phyloP scores from a whole-genome alignment of 108 stramenopile genomes.

The Stephanodiscus minutulus region DNA sequence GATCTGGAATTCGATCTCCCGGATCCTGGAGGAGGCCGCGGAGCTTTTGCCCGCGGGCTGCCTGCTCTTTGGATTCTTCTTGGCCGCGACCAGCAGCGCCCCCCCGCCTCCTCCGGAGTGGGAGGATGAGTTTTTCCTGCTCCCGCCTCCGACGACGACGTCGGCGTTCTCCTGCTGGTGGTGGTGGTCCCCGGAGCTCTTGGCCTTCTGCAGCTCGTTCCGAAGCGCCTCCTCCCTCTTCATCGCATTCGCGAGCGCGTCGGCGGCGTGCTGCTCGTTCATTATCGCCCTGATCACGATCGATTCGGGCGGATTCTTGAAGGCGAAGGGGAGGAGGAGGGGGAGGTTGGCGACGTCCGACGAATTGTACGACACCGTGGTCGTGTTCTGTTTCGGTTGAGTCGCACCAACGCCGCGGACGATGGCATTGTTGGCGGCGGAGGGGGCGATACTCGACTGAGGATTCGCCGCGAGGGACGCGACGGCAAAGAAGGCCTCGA shows the following conservation, averaged over 20 bases:
- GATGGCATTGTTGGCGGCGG: no score
- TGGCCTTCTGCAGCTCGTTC: constrained; percentile 18
- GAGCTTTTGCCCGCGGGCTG: not conserved
- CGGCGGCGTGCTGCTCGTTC: constrained; percentile 10
- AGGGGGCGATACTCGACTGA: not conserved
- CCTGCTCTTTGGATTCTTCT: not conserved
- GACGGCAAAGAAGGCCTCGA: no score
- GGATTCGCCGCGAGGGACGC: no score
- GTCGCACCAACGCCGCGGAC: not conserved
- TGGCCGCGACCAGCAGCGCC: not conserved
- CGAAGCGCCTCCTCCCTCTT: constrained; percentile 16
- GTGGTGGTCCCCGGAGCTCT: not conserved
- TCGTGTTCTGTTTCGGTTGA: not conserved
- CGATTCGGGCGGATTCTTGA: constrained; percentile 2
- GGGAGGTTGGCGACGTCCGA: constrained; percentile 8
- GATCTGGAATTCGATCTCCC: constrained; percentile 7
- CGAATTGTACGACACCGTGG: not conserved
- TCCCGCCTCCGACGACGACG: not conserved
- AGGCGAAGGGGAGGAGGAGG: not conserved
- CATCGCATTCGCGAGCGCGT: not conserved
- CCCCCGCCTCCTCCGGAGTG: not conserved
- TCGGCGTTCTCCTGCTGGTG: constrained; percentile 4
- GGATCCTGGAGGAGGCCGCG: not conserved
- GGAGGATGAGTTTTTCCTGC: constrained; percentile 9
- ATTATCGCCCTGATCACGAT: constrained; percentile 2